Conservation (phyloP, 805 yeast genomes). For the Metschnikowia rubicola region DNA sequence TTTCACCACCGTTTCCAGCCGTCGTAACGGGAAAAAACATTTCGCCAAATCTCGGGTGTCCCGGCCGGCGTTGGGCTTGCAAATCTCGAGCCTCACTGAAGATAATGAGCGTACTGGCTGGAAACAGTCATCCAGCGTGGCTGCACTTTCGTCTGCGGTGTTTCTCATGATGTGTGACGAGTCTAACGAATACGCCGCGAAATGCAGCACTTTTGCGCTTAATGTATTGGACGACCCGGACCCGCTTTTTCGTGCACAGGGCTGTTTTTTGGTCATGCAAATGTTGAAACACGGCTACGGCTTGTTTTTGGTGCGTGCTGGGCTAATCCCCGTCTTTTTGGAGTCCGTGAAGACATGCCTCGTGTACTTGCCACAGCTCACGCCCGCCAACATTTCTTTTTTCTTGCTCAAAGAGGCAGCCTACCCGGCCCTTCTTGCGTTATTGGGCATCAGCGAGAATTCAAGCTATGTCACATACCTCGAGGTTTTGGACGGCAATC, state of each 20-base stretch:
- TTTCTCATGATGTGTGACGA: slow-evolving; percentile 16
- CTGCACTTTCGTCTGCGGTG: slow-evolving; percentile 26
- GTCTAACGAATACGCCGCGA: slow-evolving; percentile 4
- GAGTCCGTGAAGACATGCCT: slow-evolving; percentile 25
- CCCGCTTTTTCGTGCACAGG: slow-evolving; percentile 26
- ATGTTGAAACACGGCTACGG: slow-evolving; percentile 12
- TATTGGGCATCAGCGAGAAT: slow-evolving; percentile 10
- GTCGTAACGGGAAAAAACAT: neutral
- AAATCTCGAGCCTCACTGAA: slow-evolving; percentile 11
- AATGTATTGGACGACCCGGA: slow-evolving; percentile 35
- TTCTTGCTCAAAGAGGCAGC: slow-evolving; percentile 20
- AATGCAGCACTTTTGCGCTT: slow-evolving; percentile 30
- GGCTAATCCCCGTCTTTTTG: slow-evolving; percentile 26
- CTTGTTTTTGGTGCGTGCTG: slow-evolving; percentile 20
- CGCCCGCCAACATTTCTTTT: slow-evolving; percentile 22
- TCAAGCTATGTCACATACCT: slow-evolving; percentile 12
- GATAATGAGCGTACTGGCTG: slow-evolving; percentile 26
- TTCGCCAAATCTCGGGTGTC: slow-evolving; percentile 8
- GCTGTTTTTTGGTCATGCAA: slow-evolving; percentile 18
- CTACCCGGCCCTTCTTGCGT: slow-evolving; percentile 18
- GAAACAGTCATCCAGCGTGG: slow-evolving; percentile 24
- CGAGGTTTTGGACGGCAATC: slow-evolving; percentile 23
- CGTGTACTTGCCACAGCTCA: slow-evolving; percentile 25
- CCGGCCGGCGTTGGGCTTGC: slow-evolving; percentile 19
- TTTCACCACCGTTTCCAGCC: slow-evolving; percentile 3